These are phyloP conservation scores for Periconia sp. DNA, from an alignment of 2,329 filamentous ascomycete species.

Conservation along the genomic window DNA sequence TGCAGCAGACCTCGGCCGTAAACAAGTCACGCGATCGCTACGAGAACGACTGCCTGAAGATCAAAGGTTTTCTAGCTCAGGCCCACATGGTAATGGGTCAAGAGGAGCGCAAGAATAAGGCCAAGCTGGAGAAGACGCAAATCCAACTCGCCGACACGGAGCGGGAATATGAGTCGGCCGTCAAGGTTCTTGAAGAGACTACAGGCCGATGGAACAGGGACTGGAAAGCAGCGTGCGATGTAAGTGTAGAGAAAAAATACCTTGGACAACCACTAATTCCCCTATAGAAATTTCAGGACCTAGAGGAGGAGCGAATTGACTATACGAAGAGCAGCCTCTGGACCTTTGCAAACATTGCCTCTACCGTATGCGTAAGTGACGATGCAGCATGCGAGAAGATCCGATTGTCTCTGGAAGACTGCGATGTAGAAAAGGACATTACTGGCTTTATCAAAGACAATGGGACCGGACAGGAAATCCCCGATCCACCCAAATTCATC, in stretches of 20 bases:
- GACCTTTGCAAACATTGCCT: conserved; percentile 97
- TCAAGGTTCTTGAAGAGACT: conserved; percentile 93
- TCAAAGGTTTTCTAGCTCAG: conserved; percentile 97
- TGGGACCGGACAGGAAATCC: conserved; percentile 96
- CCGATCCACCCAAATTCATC: conserved; percentile 96
- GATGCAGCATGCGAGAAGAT: conserved; percentile 95
- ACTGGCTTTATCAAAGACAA: conserved; percentile 82
- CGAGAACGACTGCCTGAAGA: conserved; percentile 96
- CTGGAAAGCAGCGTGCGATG: conserved; percentile 93
- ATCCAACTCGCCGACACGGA: conserved; percentile 90
- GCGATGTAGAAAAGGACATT: conserved; percentile 97
- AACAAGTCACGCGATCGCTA: conserved; percentile 97
- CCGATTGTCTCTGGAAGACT: conserved; percentile 87
- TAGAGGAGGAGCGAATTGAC: conserved; percentile 95
- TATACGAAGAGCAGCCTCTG: conserved; percentile 98
- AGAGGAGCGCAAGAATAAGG: conserved; percentile 98
- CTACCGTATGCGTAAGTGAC: conserved; percentile 96
- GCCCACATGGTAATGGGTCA: conserved; percentile 99
- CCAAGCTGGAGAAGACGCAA: conserved; percentile 97
- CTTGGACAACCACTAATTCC: conserved; percentile 11
- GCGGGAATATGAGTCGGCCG: conserved; percentile 86
- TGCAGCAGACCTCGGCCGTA: conserved; percentile 85
- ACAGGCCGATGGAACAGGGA: conserved; percentile 96
- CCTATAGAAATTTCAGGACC: conserved; percentile 89
- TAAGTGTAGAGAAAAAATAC: conserved; percentile 35